These are phyloP conservation scores for Diaporthe eres DNA, from an alignment of 2,329 filamentous ascomycete species.

Conservation along the genomic window DNA sequence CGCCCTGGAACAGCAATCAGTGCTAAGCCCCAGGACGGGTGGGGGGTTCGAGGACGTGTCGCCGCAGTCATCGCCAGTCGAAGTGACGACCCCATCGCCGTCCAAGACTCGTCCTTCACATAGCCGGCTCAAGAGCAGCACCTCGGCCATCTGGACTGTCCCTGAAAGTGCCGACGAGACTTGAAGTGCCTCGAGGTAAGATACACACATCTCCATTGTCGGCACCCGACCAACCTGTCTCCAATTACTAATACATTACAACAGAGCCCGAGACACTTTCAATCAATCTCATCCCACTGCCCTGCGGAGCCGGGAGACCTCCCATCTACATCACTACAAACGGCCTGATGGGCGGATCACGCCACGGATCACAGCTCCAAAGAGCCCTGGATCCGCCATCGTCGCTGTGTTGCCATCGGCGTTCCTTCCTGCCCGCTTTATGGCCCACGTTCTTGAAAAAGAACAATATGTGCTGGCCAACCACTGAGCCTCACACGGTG, in stretches of 20 bases:
- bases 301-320: background rate
- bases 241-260: background rate
- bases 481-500: background rate
- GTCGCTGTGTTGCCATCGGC: background rate
- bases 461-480: background rate
- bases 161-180: slow-evolving; percentile 40
- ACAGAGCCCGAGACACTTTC: background rate
- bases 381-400: too few relatives aligned
- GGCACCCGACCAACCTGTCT: background rate
- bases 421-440: background rate
- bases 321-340: background rate
- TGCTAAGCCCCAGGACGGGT: background rate
- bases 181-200: slow-evolving; percentile 27
- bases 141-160: slow-evolving; percentile 38
- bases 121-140: slow-evolving; percentile 13
- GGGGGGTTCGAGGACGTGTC: background rate
- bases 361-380: background rate
- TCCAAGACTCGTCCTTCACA: slow-evolving; percentile 2
- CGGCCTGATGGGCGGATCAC: background rate
- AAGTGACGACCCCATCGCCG: background rate
- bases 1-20: background rate
- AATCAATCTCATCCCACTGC: background rate
- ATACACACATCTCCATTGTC: background rate
- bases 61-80: slow-evolving; percentile 9
- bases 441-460: background rate